Base-by-base conservation (phyloP, 225 moss, liverwort and hornwort genomes). In the Sphagnum tenellum region DNA sequence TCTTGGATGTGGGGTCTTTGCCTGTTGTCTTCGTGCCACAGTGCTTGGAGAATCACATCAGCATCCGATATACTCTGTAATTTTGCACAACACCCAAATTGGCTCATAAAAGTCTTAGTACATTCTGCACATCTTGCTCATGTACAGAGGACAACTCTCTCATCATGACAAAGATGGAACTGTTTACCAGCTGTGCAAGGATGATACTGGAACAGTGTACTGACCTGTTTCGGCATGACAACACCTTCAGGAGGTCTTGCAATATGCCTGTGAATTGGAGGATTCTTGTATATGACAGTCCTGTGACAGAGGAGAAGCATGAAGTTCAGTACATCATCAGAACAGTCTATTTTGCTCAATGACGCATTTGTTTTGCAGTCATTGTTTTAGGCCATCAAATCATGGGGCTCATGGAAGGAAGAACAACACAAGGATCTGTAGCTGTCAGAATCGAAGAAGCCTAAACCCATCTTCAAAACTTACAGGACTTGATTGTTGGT, bases 11-110 rank as follows among this genome's bases (percentile, higher is more conserved):
- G 77, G 29, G 29, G 29, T 29, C 29, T 29, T 59, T 77, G 80
- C 54, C 89, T 92, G 66, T 92, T 77, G 63, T 96, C 96, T 67
- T 92, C 96, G 67, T 96, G 96, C 96, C 96, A 96, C 58, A 96
- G 73, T 5, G 96, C 85, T 73, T 96, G 96, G 11, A 86, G 75
- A 69, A 74, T 89, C 47, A 96, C 81, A 79, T 96, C 96, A 77
- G 88, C 85, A 73, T 90, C 88, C 13, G 85, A 78, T 47, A 96
- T 71, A 59, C 49, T 77, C 96, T 96, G 92, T 67, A 71, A 29
- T 29, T 29, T 29, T 29, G 29, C 29, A 29, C 29, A 1, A 29
- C 29, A 29, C 29, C 29, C 29, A 29, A 29, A 29, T 29, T 29
- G 29, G 29, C 29, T 6, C 53, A 6, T 1, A 1, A 29, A 29